A percentile compares a stretch with the other conserved stretches of the same genome.
These are phyloP conservation scores for Boletus rubescentipes DNA, from an alignment of 768 basidiomycete species.

Conservation along the genomic window DNA sequence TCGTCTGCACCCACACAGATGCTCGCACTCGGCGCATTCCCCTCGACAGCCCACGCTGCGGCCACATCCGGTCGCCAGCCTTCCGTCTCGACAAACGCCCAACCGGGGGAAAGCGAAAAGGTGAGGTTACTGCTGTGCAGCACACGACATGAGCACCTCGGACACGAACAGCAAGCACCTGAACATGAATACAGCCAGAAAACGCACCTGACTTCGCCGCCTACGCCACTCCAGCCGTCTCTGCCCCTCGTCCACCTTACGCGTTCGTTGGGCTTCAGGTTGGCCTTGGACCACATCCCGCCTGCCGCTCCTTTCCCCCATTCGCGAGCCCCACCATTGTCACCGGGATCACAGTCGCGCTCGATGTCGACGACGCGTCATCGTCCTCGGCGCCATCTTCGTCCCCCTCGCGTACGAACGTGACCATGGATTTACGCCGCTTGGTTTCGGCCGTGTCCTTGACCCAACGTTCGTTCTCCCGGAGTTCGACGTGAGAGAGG, in stretches of 20 bases:
- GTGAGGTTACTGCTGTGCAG: conserved; percentile 70
- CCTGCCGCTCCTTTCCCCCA: not conserved
- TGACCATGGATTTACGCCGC: conserved; percentile 3
- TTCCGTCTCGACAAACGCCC: conserved; percentile 74
- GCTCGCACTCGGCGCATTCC: not conserved
- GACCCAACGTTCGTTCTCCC: conserved; percentile 75
- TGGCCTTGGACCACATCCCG: conserved; percentile 15
- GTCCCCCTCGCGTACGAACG: conserved; percentile 4
- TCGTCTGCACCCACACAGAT: conserved; percentile 26
- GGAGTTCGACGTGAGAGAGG: conserved; percentile 68
- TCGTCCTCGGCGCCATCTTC: conserved; percentile 13
- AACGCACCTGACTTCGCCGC: conserved; percentile 8
- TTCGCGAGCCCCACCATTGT: not conserved
- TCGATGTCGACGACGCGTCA: conserved; percentile 3
- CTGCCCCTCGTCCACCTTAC: conserved; percentile 13
- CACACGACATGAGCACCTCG: conserved; percentile 16
- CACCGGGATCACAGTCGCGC: not conserved
- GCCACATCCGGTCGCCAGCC: conserved; percentile 70
- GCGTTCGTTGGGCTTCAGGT: conserved; percentile 10
- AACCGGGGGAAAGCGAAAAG: conserved; percentile 71
- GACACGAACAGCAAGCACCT: not conserved
- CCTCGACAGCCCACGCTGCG: conserved; percentile 50
- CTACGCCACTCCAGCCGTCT: conserved; percentile 15
- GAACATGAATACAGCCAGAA: not conserved
- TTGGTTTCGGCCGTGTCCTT: conserved; percentile 13